phyloP scores from a whole-genome alignment of 139 green algal species.

The Chlorokybus atmophyticus region DNA sequence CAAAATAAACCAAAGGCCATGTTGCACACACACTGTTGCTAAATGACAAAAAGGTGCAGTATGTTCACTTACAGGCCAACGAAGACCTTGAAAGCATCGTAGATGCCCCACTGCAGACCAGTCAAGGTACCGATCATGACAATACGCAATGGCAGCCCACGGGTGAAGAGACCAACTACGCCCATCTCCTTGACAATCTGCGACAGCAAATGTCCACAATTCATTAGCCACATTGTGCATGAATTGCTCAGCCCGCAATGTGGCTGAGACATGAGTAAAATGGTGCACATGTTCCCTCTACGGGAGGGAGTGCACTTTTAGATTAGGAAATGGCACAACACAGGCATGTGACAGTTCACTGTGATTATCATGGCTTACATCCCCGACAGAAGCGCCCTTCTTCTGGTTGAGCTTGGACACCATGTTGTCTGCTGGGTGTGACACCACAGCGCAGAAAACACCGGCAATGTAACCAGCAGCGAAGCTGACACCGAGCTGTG shows the following conservation, averaged over 20 bases:
- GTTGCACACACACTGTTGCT: too few species aligned
- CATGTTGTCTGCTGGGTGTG: conserved; percentile 39
- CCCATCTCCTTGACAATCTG: conserved; percentile 22
- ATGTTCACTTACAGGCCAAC: conserved; percentile 30
- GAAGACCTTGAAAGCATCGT: conserved; percentile 32
- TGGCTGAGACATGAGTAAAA: too few species aligned
- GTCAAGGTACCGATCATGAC: conserved; percentile 43
- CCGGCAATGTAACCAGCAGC: conserved; percentile 33
- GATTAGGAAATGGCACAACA: too few species aligned
- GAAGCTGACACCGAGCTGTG: conserved; percentile 34
- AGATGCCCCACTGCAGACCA: conserved; percentile 37
- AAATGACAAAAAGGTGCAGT: too few species aligned
- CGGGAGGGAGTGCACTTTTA: too few species aligned
- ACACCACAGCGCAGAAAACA: conserved; percentile 38
- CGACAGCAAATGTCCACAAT: too few species aligned
- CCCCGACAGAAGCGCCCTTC: conserved; percentile 15
- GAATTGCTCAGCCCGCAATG: too few species aligned
- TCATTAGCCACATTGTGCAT: too few species aligned
- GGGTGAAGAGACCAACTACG: conserved; percentile 28
- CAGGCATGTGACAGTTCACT: too few species aligned
- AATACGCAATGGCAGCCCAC: conserved; percentile 27
- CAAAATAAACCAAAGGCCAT: too few species aligned
- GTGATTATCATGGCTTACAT: too few species aligned
- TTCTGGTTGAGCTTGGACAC: conserved; percentile 42
- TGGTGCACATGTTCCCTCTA: too few species aligned